These are phyloP conservation scores for Starmera quercuum DNA, from an alignment of 805 yeast genomes.

Conservation along the genomic window DNA sequence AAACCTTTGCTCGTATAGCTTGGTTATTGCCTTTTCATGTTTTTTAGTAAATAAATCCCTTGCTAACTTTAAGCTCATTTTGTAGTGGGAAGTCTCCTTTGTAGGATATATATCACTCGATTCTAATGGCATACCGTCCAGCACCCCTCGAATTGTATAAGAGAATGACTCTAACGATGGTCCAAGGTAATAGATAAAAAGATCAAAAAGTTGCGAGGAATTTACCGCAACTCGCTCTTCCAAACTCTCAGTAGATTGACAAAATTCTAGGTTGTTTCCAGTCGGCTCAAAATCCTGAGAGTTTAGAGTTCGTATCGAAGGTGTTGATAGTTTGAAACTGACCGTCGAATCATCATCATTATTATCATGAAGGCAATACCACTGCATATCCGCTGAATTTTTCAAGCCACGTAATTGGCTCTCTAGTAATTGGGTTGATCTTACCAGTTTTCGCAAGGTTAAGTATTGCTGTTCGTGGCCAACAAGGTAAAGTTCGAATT, in stretches of 20 bases:
- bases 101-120: constrained; percentile 24
- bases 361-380: constrained; percentile 35
- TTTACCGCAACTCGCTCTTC: constrained; percentile 15
- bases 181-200: constrained; percentile 60
- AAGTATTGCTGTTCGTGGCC: constrained; percentile 53
- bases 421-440: constrained; percentile 41
- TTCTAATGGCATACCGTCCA: constrained; percentile 53
- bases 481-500: constrained; percentile 44
- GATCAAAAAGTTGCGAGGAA: constrained; percentile 43
- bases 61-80: constrained; percentile 41
- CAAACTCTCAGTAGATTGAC: constrained; percentile 6
- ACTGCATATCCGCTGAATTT: constrained; percentile 62
- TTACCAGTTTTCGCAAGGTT: constrained; percentile 37
- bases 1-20: constrained; percentile 36
- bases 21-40: constrained; percentile 48
- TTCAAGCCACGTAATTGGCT: constrained; percentile 60
- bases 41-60: constrained; percentile 46
- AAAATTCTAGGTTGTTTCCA: neutral
- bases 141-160: constrained; percentile 53
- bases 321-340: neutral
- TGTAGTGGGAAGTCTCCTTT: constrained; percentile 35
- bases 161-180: constrained; percentile 66
- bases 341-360: neutral
- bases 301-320: constrained; percentile 3
- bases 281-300: constrained; percentile 1